Conservation (phyloP, 1,139 yeast species). For the Pichiaceae sp. region DNA sequence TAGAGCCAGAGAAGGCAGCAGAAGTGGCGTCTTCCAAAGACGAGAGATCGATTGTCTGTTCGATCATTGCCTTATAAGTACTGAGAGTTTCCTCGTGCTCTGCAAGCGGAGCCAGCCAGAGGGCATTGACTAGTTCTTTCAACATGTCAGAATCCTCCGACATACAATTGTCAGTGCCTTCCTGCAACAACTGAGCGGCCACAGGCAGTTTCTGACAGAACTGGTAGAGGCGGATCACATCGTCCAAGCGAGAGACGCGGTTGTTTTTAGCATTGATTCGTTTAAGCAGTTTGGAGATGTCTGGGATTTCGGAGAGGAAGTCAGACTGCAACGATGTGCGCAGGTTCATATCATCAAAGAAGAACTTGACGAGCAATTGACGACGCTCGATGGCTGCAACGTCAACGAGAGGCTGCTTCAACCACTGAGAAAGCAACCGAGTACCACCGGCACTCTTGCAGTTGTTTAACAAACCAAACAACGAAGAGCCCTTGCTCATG, state of each 20-base stretch:
- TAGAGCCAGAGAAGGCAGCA: conserved; percentile 35
- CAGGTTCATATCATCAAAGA: conserved; percentile 62
- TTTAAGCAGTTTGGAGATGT: conserved; percentile 64
- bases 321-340: conserved; percentile 62
- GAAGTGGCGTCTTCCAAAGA: conserved; percentile 52
- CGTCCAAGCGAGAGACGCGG: conserved; percentile 46
- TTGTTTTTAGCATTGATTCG: conserved; percentile 39
- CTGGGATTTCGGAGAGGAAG: conserved; percentile 70
- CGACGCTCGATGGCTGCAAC: conserved; percentile 51
- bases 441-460: conserved; percentile 86
- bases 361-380: conserved; percentile 61
- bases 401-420: conserved; percentile 85
- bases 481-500: conserved; percentile 44
- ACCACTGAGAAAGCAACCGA: conserved; percentile 83
- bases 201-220: conserved; percentile 65
- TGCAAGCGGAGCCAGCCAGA: conserved; percentile 54
- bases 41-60: conserved; percentile 81
- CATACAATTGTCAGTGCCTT: conserved; percentile 21
- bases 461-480: conserved; percentile 76
- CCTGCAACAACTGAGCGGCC: conserved; percentile 41
- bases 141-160: conserved; percentile 17
- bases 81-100: conserved; percentile 41
- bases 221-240: conserved; percentile 85
- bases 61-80: conserved; percentile 79
- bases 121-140: conserved; percentile 31